phyloP scores from a whole-genome alignment of 2,329 filamentous ascomycete species.

The Hypoxylon sp. region DNA sequence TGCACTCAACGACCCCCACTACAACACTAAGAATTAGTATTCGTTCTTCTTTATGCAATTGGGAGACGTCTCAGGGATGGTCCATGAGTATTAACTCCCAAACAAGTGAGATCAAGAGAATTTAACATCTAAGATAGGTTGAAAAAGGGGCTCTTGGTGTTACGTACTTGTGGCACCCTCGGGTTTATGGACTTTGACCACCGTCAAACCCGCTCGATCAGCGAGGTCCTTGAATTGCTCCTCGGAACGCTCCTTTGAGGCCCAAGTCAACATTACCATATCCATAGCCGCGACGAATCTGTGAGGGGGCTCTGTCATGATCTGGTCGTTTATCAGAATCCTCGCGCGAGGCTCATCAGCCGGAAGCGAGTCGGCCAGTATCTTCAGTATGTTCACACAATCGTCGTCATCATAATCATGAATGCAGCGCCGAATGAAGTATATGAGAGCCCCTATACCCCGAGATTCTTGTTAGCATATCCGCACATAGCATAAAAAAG shows the following conservation, averaged over 20 bases:
- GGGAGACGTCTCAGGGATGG: background rate
- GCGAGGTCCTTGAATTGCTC: slow-evolving; percentile 36
- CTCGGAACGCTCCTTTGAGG: slow-evolving; percentile 31
- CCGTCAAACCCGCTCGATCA: slow-evolving; percentile 22
- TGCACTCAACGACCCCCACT: slow-evolving; percentile 39
- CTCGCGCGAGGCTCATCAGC: slow-evolving; percentile 37
- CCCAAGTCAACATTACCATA: slow-evolving; percentile 36
- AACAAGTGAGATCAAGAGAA: background rate
- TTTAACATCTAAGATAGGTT: background rate
- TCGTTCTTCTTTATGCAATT: background rate
- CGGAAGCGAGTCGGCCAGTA: slow-evolving; percentile 35
- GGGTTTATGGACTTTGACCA: slow-evolving; percentile 35
- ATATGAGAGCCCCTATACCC: slow-evolving; percentile 51
- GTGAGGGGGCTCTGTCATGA: slow-evolving; percentile 35
- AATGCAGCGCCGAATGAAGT: slow-evolving; percentile 55
- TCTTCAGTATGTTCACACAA: slow-evolving; percentile 39
- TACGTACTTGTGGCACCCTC: slow-evolving; percentile 27
- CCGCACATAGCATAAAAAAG: slow-evolving; percentile 17
- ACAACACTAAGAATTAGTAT: background rate
- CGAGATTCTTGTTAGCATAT: background rate
- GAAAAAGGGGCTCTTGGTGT: background rate
- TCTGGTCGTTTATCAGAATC: slow-evolving; percentile 41
- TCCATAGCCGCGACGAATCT: slow-evolving; percentile 37
- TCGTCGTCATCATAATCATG: slow-evolving; percentile 54
- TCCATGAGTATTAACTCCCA: background rate